These are phyloP conservation scores for Oxytropis ochrocephala DNA, from an alignment of 306 rosid species.

Conservation along the genomic window DNA sequence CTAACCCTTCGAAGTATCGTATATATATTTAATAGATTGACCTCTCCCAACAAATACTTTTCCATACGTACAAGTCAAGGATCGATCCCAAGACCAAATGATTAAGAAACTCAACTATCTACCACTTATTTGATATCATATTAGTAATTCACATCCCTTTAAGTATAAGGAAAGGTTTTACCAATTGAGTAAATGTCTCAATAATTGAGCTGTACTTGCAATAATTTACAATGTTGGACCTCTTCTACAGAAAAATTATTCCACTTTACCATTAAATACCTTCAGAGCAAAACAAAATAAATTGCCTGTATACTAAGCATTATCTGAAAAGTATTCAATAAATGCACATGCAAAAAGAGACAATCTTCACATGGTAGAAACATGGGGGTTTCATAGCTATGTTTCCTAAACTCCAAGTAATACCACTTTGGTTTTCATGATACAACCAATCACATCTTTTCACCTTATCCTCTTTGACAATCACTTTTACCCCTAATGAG, in stretches of 20 bases:
- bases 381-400: conserved; percentile 35
- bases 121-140: too few species aligned
- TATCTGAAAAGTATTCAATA: conserved; percentile 11
- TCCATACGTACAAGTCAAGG: too few species aligned
- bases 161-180: too few species aligned
- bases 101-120: too few species aligned
- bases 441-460: background rate
- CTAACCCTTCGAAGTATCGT: too few species aligned
- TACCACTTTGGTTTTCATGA: conserved; percentile 17
- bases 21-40: too few species aligned
- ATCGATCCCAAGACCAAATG: too few species aligned
- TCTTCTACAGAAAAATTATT: background rate
- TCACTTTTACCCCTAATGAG: background rate
- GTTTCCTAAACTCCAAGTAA: conserved; percentile 29
- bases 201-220: background rate
- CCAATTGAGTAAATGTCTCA: too few species aligned
- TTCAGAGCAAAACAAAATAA: conserved; percentile 7
- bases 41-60: too few species aligned
- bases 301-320: background rate
- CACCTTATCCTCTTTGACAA: conserved; percentile 16
- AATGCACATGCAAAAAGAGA: conserved; percentile 53
- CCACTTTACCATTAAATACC: background rate
- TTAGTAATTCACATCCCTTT: too few species aligned
- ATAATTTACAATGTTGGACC: background rate
- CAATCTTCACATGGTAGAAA: conserved; percentile 52